These are phyloP conservation scores for Hypoxylon sp. DNA, from an alignment of 2,329 filamentous ascomycete genomes.

Conservation along the genomic window DNA sequence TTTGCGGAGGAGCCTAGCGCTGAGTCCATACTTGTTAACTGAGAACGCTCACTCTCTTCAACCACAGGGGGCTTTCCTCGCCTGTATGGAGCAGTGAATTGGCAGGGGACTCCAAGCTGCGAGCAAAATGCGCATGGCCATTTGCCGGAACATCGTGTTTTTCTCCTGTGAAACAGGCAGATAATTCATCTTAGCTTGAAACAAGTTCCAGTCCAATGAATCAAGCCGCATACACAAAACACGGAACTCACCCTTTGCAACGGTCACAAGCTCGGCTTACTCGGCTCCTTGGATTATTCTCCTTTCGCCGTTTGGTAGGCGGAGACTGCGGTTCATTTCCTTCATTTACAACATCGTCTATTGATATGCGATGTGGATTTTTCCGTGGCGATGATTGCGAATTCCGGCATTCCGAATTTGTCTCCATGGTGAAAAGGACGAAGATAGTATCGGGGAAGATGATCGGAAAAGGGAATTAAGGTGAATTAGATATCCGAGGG, in stretches of 20 bases:
- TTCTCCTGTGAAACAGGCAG: constrained; percentile 5
- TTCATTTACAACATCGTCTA: constrained; percentile 15
- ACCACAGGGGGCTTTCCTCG: constrained; percentile 16
- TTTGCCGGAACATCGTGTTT: constrained; percentile 25
- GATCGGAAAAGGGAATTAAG: background rate
- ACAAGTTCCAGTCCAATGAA: background rate
- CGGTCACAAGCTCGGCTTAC: constrained; percentile 24
- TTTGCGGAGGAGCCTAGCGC: background rate
- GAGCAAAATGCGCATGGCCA: constrained; percentile 18
- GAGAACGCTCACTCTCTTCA: constrained; percentile 5
- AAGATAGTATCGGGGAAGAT: background rate
- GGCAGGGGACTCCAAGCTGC: constrained; percentile 19
- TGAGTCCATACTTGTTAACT: constrained; percentile 1
- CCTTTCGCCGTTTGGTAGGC: constrained; percentile 18
- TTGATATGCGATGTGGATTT: constrained; percentile 1
- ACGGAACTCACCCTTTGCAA: constrained; percentile 17
- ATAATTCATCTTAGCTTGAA: background rate
- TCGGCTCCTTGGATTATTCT: constrained; percentile 15
- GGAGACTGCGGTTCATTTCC: constrained; percentile 11
- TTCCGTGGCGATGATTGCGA: constrained; percentile 10
- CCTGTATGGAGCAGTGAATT: constrained; percentile 23
- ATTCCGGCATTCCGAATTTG: constrained; percentile 38
- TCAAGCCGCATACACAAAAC: background rate
- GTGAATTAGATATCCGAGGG: background rate
- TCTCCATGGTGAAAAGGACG: constrained; percentile 7